phyloP scores from a whole-genome alignment of 2,329 filamentous ascomycete genomes.

The Helotiales sp. region DNA sequence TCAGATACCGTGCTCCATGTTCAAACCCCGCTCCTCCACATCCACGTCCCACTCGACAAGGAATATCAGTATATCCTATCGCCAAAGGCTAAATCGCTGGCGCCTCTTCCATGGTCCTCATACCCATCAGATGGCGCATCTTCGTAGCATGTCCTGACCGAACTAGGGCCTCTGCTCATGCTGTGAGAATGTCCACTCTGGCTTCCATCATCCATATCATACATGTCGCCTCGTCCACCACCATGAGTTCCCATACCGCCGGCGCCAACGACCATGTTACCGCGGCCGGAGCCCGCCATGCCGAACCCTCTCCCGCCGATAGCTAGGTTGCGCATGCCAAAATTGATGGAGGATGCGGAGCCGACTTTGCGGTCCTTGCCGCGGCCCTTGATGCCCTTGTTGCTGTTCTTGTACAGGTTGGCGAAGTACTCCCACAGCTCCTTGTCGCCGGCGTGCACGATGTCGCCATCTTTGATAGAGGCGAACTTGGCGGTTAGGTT shows the following conservation, averaged over 20 bases:
- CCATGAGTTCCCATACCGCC: conserved; percentile 27
- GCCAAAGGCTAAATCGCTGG: conserved; percentile 48
- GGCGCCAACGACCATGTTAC: conserved; percentile 27
- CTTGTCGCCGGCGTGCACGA: conserved; percentile 70
- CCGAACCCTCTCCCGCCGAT: conserved; percentile 19
- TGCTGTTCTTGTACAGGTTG: conserved; percentile 93
- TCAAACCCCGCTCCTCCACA: neutral
- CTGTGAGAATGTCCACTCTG: conserved; percentile 43
- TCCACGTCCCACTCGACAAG: neutral
- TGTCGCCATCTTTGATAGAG: conserved; percentile 62
- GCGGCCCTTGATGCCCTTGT: conserved; percentile 96
- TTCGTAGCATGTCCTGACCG: conserved; percentile 50
- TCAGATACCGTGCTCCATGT: neutral
- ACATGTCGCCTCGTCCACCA: conserved; percentile 45
- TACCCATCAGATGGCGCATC: conserved; percentile 44
- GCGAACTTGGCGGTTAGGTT: conserved; percentile 74
- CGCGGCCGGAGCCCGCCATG: conserved; percentile 28
- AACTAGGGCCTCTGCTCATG: conserved; percentile 41
- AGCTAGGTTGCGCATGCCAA: conserved; percentile 22
- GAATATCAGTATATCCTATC: conserved; percentile 50
- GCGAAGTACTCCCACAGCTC: conserved; percentile 86
- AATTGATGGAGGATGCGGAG: conserved; percentile 17
- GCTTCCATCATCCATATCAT: conserved; percentile 52
- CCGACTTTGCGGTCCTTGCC: conserved; percentile 79
- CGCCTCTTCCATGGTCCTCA: conserved; percentile 29